Percentiles rank a stretch among this genome's conserved stretches.
Evolutionary conservation across 179 eudicot genomes (phyloP).

Genomic region (Beta macrorhiza): DNA sequence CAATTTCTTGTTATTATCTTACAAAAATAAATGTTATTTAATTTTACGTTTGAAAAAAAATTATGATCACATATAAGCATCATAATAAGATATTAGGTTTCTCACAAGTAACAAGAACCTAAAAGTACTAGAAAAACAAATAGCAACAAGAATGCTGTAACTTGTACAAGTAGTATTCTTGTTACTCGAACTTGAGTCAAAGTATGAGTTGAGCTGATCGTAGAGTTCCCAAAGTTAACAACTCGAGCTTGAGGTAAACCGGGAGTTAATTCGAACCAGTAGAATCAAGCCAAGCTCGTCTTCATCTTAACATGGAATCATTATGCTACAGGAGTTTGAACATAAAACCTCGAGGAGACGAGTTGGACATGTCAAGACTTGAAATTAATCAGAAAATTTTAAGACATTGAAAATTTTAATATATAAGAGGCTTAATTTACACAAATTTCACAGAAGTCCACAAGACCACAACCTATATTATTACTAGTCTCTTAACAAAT

Average conservation of each 20-base stretch:
- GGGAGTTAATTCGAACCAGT: not conserved
- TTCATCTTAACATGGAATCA: not conserved
- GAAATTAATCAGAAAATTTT: not conserved
- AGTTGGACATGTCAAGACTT: not conserved
- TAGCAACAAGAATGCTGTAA: no score
- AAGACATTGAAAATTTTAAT: not conserved
- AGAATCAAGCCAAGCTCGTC: not conserved
- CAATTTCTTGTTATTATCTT: no score
- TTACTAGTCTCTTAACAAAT: not conserved
- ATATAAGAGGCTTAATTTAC: no score
- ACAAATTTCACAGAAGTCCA: no score
- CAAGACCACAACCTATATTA: no score
- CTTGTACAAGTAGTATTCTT: not conserved
- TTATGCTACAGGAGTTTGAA: not conserved
- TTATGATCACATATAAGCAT: no score
- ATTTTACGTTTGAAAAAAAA: no score
- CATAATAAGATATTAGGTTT: no score
- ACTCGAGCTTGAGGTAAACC: not conserved
- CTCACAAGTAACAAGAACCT: no score
- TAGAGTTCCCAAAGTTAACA: not conserved
- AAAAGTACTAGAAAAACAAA: not conserved
- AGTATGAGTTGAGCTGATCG: no score
- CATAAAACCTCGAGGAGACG: not conserved
- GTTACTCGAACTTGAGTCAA: not conserved
- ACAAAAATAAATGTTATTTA: no score